Percentiles rank a stretch among this genome's conserved stretches.
phyloP scores from a whole-genome alignment of 192 early-diverging fungal genomes.

The Entophlyctis helioformis region DNA sequence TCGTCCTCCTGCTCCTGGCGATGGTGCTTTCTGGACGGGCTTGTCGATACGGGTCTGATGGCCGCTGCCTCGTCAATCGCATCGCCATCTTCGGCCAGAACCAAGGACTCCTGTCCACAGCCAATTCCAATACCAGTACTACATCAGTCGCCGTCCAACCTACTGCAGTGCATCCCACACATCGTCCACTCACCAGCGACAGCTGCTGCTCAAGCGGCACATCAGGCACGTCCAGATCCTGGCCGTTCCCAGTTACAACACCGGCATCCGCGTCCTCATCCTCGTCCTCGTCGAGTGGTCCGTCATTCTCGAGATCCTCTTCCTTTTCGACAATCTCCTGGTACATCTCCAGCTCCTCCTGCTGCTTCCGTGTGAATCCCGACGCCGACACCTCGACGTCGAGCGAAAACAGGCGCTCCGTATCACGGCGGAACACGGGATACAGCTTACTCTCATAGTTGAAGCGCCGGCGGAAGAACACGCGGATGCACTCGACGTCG shows the following conservation, averaged over 20 bases:
- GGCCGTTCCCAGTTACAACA: too few species aligned
- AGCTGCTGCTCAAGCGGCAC: not conserved
- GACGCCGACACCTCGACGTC: constrained; percentile 96
- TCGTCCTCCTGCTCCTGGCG: too few species aligned
- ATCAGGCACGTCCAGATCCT: too few species aligned
- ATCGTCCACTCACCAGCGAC: not conserved
- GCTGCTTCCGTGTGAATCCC: constrained; percentile 87
- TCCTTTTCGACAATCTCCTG: constrained; percentile 3
- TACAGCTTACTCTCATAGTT: constrained; percentile 85
- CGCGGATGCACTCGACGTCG: constrained; percentile 95
- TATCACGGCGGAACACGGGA: constrained; percentile 76
- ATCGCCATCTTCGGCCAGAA: too few species aligned
- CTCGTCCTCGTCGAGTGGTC: constrained; percentile 13
- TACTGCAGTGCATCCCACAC: not conserved
- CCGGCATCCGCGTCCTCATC: constrained; percentile 19
- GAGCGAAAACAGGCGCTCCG: constrained; percentile 73
- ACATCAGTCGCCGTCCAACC: not conserved
- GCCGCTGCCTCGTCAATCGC: too few species aligned
- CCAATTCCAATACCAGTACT: not conserved
- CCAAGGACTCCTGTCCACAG: not conserved
- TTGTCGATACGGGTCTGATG: too few species aligned
- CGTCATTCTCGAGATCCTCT: constrained; percentile 1
- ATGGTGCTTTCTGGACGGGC: too few species aligned
- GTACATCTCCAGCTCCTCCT: constrained; percentile 64
- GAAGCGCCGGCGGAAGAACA: constrained; percentile 82